Base-by-base conservation (phyloP, 306 rosid species). In the Arachis stenosperma region DNA sequence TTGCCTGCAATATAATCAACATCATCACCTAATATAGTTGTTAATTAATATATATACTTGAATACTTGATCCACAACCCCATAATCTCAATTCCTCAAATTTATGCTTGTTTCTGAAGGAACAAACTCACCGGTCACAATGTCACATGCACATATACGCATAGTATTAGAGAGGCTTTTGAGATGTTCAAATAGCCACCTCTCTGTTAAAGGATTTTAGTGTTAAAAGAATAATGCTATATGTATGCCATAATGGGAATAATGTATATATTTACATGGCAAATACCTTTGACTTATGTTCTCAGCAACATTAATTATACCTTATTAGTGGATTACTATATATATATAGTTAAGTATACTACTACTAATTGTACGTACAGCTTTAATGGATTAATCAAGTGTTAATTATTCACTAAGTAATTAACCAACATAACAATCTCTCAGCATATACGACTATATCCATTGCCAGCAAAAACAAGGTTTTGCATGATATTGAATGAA, bases 1-100 rank as follows among this genome's bases (percentile, higher is more conserved):
- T 89, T 93, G 85, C 96, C 93, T 83, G 70, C 72, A 82, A 56
- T 60, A 69, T 59, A 85, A 89, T 88, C 80, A 59, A 85, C 86
- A 82, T 56, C 29, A n/a, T 48, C 50, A 9, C 0, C 52, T 47
- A 11, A 47, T 47, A 4, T 47, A 47, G 60, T 33, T 14, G 56
- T 51, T 51, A 55, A 44, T 57, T 67, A 65, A 30, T 66, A 30
- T 29, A 33, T 22, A 55, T 42, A 50, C 47, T 63, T 69, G 44
- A 69, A 55, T 42, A 50, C 47, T 63, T 69, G 44, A 69, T 41
- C 51, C 50, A 14, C 62, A 66, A 29, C 55, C 71, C 55, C 81
- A 71, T 77, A 39, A 71, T 77, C 43, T 70, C 76, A 81, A 67
- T 70, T 42, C 68, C 73, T 63, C 75, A 71, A 76, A 75, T 75